Base-by-base conservation (phyloP, 371 early-diverging fungal genomes). In the Mortierella sp. region DNA sequence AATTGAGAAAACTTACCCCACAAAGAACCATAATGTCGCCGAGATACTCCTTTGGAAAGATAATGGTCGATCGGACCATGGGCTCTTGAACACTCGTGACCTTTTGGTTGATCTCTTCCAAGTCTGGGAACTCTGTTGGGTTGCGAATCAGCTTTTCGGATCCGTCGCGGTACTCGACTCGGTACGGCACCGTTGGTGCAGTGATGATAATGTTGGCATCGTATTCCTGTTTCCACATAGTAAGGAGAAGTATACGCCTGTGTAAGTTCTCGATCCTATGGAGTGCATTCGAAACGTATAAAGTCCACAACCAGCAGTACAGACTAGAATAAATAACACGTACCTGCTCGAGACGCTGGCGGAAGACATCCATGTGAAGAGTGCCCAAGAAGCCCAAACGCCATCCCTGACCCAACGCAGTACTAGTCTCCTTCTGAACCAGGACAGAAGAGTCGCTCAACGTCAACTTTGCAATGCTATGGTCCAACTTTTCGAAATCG, bases 351-450 rank as follows among this genome's bases (percentile, higher is more conserved):
- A 99, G 87, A 40, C 99, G 90, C 81, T 98, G 97, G 40, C 96
- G 90, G 82, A 99, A 98, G 24, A 99, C 99, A 83, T 99, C 99
- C 98, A 98, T 97, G 75, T 98, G 99, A 46, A 99, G 82, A 0
- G 97, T 98, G 6, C 99, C 99, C 78, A 98, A 81, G 77, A 99
- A 99, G 1, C 99, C 99, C 28, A 99, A 90, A 31, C 99, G 93
- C 94, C 97, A 99, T 3, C 99, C 99, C 89, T 98, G 98, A 1
- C 99, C 99, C 24, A 99, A 80, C 21, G 98, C 96, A 64, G 89
- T 90, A 82, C 94, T 93, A 10, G 97, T 97, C 81, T 98, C 99
- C 79, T 95, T 95, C 72, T 95, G 93, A 2, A 98, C 95, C 59
- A 91, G 88, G 8, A 99, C 98, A 74, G 96, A 96, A 0, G 98